Conservation (phyloP, 805 yeast genomes). For the Yamadazyma sp. region DNA sequence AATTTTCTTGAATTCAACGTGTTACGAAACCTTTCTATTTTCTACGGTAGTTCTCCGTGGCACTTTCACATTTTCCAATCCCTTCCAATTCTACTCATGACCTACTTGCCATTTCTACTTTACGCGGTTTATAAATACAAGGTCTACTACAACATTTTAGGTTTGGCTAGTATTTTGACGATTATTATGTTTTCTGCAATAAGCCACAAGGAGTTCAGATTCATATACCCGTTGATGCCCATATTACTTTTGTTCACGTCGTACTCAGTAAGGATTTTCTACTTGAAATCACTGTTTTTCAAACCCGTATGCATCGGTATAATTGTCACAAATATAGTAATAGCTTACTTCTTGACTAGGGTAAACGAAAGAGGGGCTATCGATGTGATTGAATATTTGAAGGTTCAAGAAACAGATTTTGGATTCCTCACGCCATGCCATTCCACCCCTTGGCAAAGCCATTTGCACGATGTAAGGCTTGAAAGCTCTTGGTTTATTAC, state of each 20-base stretch:
- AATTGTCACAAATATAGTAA: constrained; percentile 33
- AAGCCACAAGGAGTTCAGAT: constrained; percentile 88
- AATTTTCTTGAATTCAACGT: constrained; percentile 78
- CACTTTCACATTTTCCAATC: constrained; percentile 84
- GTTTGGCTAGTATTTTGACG: constrained; percentile 39
- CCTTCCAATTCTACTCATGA: constrained; percentile 70
- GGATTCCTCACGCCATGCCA: constrained; percentile 96
- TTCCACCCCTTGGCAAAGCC: constrained; percentile 93
- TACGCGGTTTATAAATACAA: constrained; percentile 16
- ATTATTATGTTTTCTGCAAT: constrained; percentile 60
- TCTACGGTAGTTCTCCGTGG: constrained; percentile 84
- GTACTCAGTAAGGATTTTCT: constrained; percentile 25
- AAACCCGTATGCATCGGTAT: constrained; percentile 21
- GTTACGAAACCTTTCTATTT: constrained; percentile 67
- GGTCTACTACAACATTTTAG: constrained; percentile 17
- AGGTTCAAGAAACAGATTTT: constrained; percentile 41
- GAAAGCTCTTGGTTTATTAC: constrained; percentile 68
- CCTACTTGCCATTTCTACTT: constrained; percentile 61
- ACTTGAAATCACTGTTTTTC: constrained; percentile 1
- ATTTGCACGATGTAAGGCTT: constrained; percentile 59
- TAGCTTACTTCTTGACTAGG: constrained; percentile 55
- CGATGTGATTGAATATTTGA: constrained; percentile 56
- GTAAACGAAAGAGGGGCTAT: constrained; percentile 87
- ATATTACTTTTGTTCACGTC: constrained; percentile 56
- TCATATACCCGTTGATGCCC: constrained; percentile 84